Evolutionary conservation across 208 protist genomes (phyloP).

Genomic region (Lotmaria passim): DNA sequence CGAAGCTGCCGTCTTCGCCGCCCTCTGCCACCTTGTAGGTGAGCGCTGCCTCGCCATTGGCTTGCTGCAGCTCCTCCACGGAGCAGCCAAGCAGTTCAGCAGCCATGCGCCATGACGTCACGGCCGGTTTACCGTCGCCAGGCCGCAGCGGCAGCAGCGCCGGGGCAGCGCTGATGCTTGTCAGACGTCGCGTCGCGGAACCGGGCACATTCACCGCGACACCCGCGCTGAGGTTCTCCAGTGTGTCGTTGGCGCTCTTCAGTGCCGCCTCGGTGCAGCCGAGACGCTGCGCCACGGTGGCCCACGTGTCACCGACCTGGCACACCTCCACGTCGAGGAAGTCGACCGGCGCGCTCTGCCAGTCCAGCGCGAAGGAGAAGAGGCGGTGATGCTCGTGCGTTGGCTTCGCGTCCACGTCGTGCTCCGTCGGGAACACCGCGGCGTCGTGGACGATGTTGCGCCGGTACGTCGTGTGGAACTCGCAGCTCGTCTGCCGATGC

Average conservation of each 20-base stretch:
- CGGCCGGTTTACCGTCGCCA: constrained; percentile 28
- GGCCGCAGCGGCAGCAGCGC: constrained; percentile 52
- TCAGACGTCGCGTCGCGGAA: constrained; percentile 48
- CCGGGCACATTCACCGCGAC: constrained; percentile 57
- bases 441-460: constrained; percentile 88
- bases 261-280: constrained; percentile 63
- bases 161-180: constrained; percentile 56
- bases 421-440: constrained; percentile 79
- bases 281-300: constrained; percentile 50
- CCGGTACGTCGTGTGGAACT: constrained; percentile 87
- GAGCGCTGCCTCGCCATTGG: constrained; percentile 64
- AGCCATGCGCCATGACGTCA: constrained; percentile 67
- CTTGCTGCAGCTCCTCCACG: constrained; percentile 86
- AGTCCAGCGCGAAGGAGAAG: constrained; percentile 91
- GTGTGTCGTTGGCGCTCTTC: constrained; percentile 45
- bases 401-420: constrained; percentile 58
- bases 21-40: constrained; percentile 50
- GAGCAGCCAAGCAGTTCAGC: constrained; percentile 74
- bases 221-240: constrained; percentile 45
- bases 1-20: constrained; percentile 51
- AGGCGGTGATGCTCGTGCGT: constrained; percentile 90
- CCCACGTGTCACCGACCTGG: constrained; percentile 71
- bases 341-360: constrained; percentile 78
- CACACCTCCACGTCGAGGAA: constrained; percentile 56
- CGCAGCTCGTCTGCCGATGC: constrained; percentile 83